Evolutionary conservation across 768 basidiomycete genomes (phyloP), one percentile per base, ranked within the genome.

Genomic region (Boletus eberwhitei): DNA sequence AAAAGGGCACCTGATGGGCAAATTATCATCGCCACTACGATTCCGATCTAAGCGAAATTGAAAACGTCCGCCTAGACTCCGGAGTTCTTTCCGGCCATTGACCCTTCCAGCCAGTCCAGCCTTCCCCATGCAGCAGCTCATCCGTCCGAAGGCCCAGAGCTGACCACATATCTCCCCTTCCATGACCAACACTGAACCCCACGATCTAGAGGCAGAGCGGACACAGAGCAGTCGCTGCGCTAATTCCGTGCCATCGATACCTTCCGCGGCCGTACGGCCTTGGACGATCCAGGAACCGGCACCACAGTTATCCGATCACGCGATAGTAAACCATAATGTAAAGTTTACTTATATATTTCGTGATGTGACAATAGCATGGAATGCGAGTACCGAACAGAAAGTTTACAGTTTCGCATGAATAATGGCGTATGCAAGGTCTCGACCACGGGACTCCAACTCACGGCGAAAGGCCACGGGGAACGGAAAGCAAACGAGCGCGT

Each of bases 31-130:
- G 65, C 63, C 62, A 58, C 66, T 29, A 39, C 46, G 55, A 60
- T 51, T 59, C 62, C 64, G 59, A 71, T 70, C 68, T 64, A 68
- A 60, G 58, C 68, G 68, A 70, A 59, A 65, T 68, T 44, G 55
- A 64, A 54, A 57, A 62, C 53, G 2, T 41, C 56, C 62, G 54
- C 54, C 57, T 32, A 39, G 41, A 36, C 39, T 48, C 51, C 38
- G 45, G 54, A 34, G 42, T 53, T 57, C 58, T 59, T 43, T 45
- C 57, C 58, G 50, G 51, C 24, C 51, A 26, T 53, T 31, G 39
- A 16, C 56, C 46, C 6, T 31, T 45, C 29, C 42, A 34, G 32
- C 8, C 21, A 21, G 35, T 13, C 26, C 21, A 17, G 7, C 42
- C 43, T 16, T 29, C 52, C 36, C 48, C 36, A 38, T 17, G 11